phyloP scores from a whole-genome alignment of 805 yeast genomes.

The Pichia scutulata region DNA sequence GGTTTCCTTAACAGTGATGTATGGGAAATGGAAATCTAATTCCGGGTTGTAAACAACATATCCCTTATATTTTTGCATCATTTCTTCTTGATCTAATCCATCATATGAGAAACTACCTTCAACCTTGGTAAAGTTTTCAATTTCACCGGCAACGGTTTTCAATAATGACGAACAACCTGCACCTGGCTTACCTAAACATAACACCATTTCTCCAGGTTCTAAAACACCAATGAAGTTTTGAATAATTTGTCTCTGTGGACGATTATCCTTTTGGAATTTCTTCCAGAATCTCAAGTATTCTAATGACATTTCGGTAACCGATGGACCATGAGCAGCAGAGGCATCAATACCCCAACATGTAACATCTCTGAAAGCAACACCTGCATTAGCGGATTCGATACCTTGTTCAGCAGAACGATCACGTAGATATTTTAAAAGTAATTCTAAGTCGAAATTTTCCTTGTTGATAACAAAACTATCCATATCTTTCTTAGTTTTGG shows the following conservation, averaged over 20 bases:
- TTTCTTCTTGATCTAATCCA: slow-evolving; percentile 39
- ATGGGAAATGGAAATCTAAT: slow-evolving; percentile 51
- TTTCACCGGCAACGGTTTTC: slow-evolving; percentile 40
- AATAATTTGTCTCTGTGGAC: slow-evolving; percentile 25
- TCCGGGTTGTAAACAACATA: slow-evolving; percentile 50
- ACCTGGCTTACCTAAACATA: slow-evolving; percentile 52
- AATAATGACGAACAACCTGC: slow-evolving; percentile 57
- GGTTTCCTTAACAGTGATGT: slow-evolving; percentile 48
- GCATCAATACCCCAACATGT: slow-evolving; percentile 42
- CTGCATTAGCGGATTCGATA: slow-evolving; percentile 41
- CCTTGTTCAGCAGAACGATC: slow-evolving; percentile 39
- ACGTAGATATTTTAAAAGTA: slow-evolving; percentile 31
- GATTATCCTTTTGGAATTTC: slow-evolving; percentile 24
- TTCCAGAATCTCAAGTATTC: slow-evolving; percentile 22
- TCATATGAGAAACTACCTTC: slow-evolving; percentile 40
- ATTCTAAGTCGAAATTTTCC: slow-evolving; percentile 34
- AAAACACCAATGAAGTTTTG: slow-evolving; percentile 18
- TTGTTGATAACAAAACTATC: slow-evolving; percentile 22
- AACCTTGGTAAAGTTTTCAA: slow-evolving; percentile 29
- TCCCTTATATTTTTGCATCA: slow-evolving; percentile 39
- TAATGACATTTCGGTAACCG: slow-evolving; percentile 35
- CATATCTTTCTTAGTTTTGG: slow-evolving; percentile 34
- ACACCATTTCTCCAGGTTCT: slow-evolving; percentile 47
- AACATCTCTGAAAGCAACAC: slow-evolving; percentile 37
- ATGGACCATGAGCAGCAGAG: slow-evolving; percentile 42